Evolutionary conservation across 352 stramenopile genomes (phyloP), one percentile per base, ranked within the genome.

Genomic region (Globisporangium orthogonon): DNA sequence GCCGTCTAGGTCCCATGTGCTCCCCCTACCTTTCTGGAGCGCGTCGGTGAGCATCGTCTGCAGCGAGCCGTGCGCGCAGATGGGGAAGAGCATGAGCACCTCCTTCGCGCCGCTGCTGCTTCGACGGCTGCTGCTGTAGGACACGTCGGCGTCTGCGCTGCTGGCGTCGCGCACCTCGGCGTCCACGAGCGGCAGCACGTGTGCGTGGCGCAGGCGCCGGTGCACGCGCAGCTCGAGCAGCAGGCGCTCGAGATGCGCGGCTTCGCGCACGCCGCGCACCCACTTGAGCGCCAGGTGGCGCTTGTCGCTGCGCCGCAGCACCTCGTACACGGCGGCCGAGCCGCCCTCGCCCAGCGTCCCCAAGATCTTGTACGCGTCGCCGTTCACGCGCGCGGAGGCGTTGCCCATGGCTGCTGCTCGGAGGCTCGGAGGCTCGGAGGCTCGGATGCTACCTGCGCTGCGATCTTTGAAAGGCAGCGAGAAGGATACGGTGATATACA

Each of bases 221-320:
- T 91, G 79, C 54, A 93, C 71, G 56, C 77, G 64, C 51, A 95
- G 77, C 66, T 95, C 84, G 23, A 87, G 63, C 51, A 83, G 63
- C 52, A 87, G 58, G 6, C 84, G 73, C 65, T 75, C 62, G 29
- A 90, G 54, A 18, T 87, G 65, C 56, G 89, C 83, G 50, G 54
- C 52, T 33, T 87, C 78, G 30, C 69, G 58, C 58, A 86, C 61
- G 43, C 67, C 68, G 56, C 78, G 67, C 59, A 67, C 74, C 73
- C 73, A 83, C 54, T 95, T 95, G 39, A 94, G 70, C 50, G 83
- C 86, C 29, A 74, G 74, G 40, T 56, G 50, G 37, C 44, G 41
- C 13, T 65, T 55, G 23, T 65, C 56, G 31, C 68, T 63, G 11
- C 76, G 71, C 18, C 67, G 63, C 13, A 39, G 47, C 47, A 88